A percentile compares a stretch with the other conserved stretches of the same genome.
phyloP scores from a whole-genome alignment of 306 rosid species.

The Castanospermum australe region DNA sequence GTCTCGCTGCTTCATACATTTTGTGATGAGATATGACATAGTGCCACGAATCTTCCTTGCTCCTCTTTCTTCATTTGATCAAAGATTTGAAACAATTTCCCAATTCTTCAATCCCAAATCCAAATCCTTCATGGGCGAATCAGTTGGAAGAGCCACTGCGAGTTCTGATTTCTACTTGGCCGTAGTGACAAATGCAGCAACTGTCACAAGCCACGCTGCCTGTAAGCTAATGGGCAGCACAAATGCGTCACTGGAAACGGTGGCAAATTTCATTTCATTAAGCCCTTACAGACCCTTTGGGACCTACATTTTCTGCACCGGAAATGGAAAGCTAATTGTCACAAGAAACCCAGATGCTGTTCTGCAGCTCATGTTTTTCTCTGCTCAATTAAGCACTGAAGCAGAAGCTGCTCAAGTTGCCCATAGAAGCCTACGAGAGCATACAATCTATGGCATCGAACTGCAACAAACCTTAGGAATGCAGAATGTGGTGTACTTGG shows the following conservation, averaged over 20 bases:
- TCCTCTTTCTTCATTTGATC: constrained; percentile 33
- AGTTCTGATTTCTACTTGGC: constrained; percentile 29
- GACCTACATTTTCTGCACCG: constrained; percentile 58
- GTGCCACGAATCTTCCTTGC: constrained; percentile 54
- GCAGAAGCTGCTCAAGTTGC: constrained; percentile 25
- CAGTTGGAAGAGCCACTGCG: background rate
- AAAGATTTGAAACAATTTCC: constrained; percentile 1
- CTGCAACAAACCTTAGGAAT: constrained; percentile 19
- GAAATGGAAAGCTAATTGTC: constrained; percentile 38
- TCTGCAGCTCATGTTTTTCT: constrained; percentile 62
- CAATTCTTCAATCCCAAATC: constrained; percentile 16
- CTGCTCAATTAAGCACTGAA: constrained; percentile 42
- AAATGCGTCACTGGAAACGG: constrained; percentile 44
- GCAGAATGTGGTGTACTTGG: constrained; percentile 31
- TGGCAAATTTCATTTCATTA: constrained; percentile 41
- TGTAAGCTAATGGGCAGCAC: constrained; percentile 58
- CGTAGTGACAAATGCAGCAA: constrained; percentile 52
- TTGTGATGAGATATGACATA: constrained; percentile 45
- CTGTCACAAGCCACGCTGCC: constrained; percentile 58
- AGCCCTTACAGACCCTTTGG: constrained; percentile 92
- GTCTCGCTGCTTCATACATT: constrained; percentile 46
- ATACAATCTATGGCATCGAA: constrained; percentile 34
- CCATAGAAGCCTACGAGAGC: constrained; percentile 39
- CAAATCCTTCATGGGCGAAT: background rate
- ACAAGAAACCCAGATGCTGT: constrained; percentile 60